Conservation (phyloP, 176 grass and related monocot genomes). For the Chloris gayana region DNA sequence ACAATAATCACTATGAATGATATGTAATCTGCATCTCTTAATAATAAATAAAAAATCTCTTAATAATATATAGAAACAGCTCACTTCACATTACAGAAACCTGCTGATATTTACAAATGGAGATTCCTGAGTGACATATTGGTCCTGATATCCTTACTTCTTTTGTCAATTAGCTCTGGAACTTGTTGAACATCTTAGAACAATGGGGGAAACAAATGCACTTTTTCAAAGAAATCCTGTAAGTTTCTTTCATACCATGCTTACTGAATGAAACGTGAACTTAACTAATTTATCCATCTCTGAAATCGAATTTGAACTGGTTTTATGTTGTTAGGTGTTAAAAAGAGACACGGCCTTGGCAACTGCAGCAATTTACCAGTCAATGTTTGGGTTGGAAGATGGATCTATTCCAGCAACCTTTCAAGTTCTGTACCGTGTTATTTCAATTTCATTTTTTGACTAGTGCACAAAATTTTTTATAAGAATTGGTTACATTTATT, state of each 20-base stretch:
- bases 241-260: constrained; percentile 36
- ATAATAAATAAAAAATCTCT: background rate
- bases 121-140: background rate
- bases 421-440: constrained; percentile 59
- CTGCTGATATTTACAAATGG: constrained; percentile 4
- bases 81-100: constrained; percentile 2
- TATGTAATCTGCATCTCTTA: no score
- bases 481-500: background rate
- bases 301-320: constrained; percentile 11
- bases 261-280: background rate
- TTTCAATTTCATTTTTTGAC: constrained; percentile 22
- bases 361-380: constrained; percentile 89
- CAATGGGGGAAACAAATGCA: constrained; percentile 90
- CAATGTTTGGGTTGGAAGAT: constrained; percentile 97
- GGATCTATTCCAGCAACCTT: constrained; percentile 92
- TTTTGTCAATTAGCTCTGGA: constrained; percentile 70
- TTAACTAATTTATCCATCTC: background rate
- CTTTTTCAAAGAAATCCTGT: constrained; percentile 85
- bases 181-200: constrained; percentile 95
- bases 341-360: constrained; percentile 88
- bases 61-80: no score
- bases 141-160: constrained; percentile 19
- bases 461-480: background rate
- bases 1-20: background rate
- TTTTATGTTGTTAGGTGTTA: constrained; percentile 61